Conservation (phyloP, 2,329 filamentous ascomycete genomes). For the Cercospora brassicicola region DNA sequence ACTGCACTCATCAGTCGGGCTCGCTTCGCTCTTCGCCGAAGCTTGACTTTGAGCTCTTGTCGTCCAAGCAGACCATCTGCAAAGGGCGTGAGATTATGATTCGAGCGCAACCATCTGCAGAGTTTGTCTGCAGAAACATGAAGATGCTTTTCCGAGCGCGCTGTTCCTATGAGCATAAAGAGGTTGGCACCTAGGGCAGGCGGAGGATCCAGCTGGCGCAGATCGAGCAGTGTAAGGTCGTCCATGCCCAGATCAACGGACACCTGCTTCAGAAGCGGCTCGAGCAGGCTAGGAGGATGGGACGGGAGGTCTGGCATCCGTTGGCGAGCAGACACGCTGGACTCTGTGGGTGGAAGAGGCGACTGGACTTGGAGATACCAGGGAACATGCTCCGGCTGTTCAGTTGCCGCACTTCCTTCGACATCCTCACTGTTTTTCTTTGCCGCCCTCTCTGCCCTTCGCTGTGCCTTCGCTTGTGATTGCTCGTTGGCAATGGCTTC, state of each 20-base stretch:
- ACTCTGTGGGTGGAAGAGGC: conserved; percentile 40
- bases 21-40: conserved; percentile 75
- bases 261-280: conserved; percentile 71
- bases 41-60: conserved; percentile 85
- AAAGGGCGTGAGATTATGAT: conserved; percentile 69
- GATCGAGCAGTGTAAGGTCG: conserved; percentile 74
- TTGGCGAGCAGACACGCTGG: conserved; percentile 54
- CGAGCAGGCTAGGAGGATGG: conserved; percentile 69
- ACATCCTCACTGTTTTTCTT: not conserved
- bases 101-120: conserved; percentile 77
- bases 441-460: not conserved
- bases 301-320: conserved; percentile 64
- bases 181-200: conserved; percentile 84
- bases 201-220: conserved; percentile 80
- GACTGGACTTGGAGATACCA: conserved; percentile 79
- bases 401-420: not conserved
- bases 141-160: conserved; percentile 87
- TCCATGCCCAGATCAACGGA: conserved; percentile 86
- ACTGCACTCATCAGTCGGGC: conserved; percentile 76
- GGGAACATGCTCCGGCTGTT: conserved; percentile 48
- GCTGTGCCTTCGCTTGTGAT: not conserved
- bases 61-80: conserved; percentile 87
- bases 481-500: conserved; percentile 7
- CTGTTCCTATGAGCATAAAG: conserved; percentile 89
- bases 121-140: conserved; percentile 89